phyloP scores from a whole-genome alignment of 345 rosid genomes.

The Lepidium africanum region DNA sequence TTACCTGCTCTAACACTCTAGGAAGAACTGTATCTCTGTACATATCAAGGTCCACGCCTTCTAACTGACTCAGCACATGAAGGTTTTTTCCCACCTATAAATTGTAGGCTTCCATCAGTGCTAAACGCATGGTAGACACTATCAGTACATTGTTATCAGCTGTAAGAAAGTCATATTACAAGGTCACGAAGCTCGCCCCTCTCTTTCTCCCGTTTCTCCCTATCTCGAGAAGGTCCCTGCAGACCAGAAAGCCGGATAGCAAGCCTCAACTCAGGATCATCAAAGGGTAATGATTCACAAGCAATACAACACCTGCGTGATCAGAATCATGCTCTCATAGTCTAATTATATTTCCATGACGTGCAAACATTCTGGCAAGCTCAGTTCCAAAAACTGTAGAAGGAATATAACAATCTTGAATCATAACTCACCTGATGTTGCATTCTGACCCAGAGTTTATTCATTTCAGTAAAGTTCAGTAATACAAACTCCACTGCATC shows the following conservation, averaged over 20 bases:
- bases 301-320: slow-evolving; percentile 93
- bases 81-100: slow-evolving; percentile 97
- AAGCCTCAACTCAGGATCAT: slow-evolving; percentile 97
- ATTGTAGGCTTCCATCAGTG: slow-evolving; percentile 27
- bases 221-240: slow-evolving; percentile 99
- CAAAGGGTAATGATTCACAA: slow-evolving; percentile 92
- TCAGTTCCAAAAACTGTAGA: slow-evolving; percentile 65
- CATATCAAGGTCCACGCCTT: slow-evolving; percentile 93
- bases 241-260: slow-evolving; percentile 99
- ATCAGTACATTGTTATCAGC: slow-evolving; percentile 42
- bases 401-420: slow-evolving; percentile 47
- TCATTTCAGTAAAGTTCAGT: slow-evolving; percentile 98
- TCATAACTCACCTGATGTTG: slow-evolving; percentile 99
- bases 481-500: slow-evolving; percentile 97
- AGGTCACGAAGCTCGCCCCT: slow-evolving; percentile 99
- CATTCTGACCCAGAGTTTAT: slow-evolving; percentile 99
- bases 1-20: slow-evolving; percentile 93
- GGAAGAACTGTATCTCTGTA: slow-evolving; percentile 95
- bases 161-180: slow-evolving; percentile 57
- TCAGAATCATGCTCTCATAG: slow-evolving; percentile 94
- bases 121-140: slow-evolving; percentile 30
- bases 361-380: slow-evolving; percentile 57
- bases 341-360: slow-evolving; percentile 55
- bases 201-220: slow-evolving; percentile 97
- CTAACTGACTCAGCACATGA: slow-evolving; percentile 97